Percentiles rank a stretch among this genome's conserved stretches.
Conservation (phyloP, 2,329 filamentous ascomycete species). For the Botryotinia globosa region DNA sequence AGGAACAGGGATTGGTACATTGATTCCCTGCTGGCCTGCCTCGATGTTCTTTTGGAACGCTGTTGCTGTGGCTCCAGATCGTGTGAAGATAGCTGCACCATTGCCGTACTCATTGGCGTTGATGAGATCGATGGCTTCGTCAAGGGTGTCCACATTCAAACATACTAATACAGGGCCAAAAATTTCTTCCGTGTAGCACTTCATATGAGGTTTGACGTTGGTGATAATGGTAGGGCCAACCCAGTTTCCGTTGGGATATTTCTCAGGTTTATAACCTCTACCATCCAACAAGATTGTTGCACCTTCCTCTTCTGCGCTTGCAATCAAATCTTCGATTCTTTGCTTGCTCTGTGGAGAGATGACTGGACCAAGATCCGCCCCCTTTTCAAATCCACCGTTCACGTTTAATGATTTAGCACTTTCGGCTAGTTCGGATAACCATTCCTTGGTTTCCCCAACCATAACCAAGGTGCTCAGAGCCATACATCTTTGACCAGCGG, state of each 20-base stretch:
- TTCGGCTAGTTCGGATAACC: slow-evolving; percentile 75
- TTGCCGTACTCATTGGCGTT: slow-evolving; percentile 87
- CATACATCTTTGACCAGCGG: slow-evolving; percentile 84
- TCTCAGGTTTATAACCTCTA: slow-evolving; percentile 67
- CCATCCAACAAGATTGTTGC: slow-evolving; percentile 81
- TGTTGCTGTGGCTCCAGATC: slow-evolving; percentile 71
- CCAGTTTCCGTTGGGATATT: slow-evolving; percentile 86
- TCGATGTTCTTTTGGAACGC: slow-evolving; percentile 78
- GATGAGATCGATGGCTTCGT: slow-evolving; percentile 77
- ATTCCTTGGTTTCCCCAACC: slow-evolving; percentile 80
- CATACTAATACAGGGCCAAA: slow-evolving; percentile 83
- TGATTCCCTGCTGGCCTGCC: slow-evolving; percentile 82
- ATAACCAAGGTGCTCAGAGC: slow-evolving; percentile 79
- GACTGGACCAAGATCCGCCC: slow-evolving; percentile 77
- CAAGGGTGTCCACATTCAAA: slow-evolving; percentile 72
- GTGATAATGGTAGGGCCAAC: slow-evolving; percentile 79
- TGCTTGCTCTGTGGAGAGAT: slow-evolving; percentile 77
- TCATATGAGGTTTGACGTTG: slow-evolving; percentile 77
- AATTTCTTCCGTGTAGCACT: slow-evolving; percentile 81
- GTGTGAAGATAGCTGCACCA: slow-evolving; percentile 81
- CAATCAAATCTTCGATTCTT: slow-evolving; percentile 73
- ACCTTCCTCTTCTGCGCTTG: slow-evolving; percentile 74
- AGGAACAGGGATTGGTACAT: slow-evolving; percentile 69
- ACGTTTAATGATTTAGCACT: slow-evolving; percentile 70
- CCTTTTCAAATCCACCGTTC: slow-evolving; percentile 77